Evolutionary conservation across 768 basidiomycete genomes (phyloP).

Genomic region (Psilocybe tampanensis): DNA sequence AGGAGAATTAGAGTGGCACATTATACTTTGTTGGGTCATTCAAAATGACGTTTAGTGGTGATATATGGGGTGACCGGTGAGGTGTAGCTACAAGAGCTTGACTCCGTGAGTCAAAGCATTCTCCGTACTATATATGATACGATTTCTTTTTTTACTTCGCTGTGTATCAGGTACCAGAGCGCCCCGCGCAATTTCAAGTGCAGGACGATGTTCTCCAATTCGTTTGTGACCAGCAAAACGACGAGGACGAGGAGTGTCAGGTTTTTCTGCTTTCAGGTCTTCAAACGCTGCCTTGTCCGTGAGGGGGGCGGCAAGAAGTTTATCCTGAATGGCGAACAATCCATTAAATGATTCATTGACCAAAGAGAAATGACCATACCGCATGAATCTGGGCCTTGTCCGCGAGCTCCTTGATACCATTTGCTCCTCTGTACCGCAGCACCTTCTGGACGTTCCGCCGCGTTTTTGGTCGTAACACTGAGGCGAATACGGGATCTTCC

Average conservation of each 20-base stretch:
- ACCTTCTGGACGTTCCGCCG: slow-evolving; percentile 78
- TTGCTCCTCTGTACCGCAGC: slow-evolving; percentile 55
- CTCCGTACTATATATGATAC: slow-evolving; percentile 29
- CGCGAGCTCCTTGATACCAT: slow-evolving; percentile 49
- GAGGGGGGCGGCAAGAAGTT: slow-evolving; percentile 66
- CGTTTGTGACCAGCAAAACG: slow-evolving; percentile 56
- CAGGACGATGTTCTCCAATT: slow-evolving; percentile 59
- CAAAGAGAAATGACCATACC: slow-evolving; percentile 43
- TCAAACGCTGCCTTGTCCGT: slow-evolving; percentile 48
- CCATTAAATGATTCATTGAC: slow-evolving; percentile 6
- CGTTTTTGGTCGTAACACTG: slow-evolving; percentile 62
- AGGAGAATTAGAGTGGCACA: not conserved
- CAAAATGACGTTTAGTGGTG: too few species aligned
- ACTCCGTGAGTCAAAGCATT: slow-evolving; percentile 21
- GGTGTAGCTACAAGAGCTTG: not conserved
- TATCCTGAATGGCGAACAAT: slow-evolving; percentile 50
- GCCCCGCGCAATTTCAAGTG: slow-evolving; percentile 57
- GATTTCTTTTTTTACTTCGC: slow-evolving; percentile 23
- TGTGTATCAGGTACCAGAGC: slow-evolving; percentile 34
- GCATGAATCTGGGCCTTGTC: slow-evolving; percentile 65
- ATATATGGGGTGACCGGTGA: too few species aligned
- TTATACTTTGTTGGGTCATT: not conserved
- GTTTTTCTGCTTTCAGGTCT: slow-evolving; percentile 41
- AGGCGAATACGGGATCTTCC: slow-evolving; percentile 34
- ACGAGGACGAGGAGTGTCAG: slow-evolving; percentile 30